Evolutionary conservation across 441 rosid genomes (phyloP), one percentile per base, ranked within the genome.

Genomic region (Melastoma candidum): DNA sequence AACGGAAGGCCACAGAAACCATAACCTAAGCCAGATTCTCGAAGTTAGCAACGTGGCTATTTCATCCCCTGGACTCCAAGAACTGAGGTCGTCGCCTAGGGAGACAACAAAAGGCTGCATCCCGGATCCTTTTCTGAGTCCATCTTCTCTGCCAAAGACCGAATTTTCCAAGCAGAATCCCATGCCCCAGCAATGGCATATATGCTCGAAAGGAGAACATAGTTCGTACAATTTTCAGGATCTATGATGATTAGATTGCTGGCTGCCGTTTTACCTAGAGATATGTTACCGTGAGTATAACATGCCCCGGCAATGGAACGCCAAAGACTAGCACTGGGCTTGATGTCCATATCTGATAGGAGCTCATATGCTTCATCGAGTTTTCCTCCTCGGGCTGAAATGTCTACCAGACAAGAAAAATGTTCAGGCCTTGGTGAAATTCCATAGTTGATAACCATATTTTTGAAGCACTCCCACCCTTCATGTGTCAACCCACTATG

Each of bases 231-330:
- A 63, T 75, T 76, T 60, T 69, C 67, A 12, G 85, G 90, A 66
- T 80, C 79, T 76, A 76, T 63, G 22, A 59, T 55, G 45, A 79
- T 63, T 60, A 86, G 85, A 50, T 74, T 67, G 2, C 39, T 12
- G 2, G 90, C 85, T 55, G 83, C 85, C 56, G 51, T 66, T 76
- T 80, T 59, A 57, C 90, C 83, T 27, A 82, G 76, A 44, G 71
- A 29, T 44, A 25, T 36, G 26, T 76, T 66, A 45, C 73, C 86
- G 68, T 85, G 65, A 26, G 69, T 67, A 60, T 68, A 70, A 72
- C 90, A 81, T 1, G 93, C 87, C 57, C 85, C 87, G 26, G 85
- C 82, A 68, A 89, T 59, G 60, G 90, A 64, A 73, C 81, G 79
- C 93, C 92, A 85, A 59, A 79, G 61, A 41, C 93, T 75, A 56